Evolutionary conservation across 345 rosid genomes (phyloP), one percentile per base, ranked within the genome.

Genomic region (Angophora floribunda): DNA sequence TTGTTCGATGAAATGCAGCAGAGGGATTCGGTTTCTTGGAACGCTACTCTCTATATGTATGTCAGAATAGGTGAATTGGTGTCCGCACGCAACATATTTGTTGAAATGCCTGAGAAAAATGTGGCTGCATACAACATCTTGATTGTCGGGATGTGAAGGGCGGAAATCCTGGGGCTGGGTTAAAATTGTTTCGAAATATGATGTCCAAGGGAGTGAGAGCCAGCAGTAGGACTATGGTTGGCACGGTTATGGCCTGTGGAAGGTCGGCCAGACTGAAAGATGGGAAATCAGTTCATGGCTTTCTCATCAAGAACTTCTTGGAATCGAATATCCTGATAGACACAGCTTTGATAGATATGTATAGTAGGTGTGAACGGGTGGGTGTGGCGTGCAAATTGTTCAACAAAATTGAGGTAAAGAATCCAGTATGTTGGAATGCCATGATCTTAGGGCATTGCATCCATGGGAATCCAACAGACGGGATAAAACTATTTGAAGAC

Each of bases 401-500:
- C 50, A 90, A 95, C 59, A 91, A 88, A 70, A 47, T 93, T 82
- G 80, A 75, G 7, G 59, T 67, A 78, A 92, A 91, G 91, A 96
- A 93, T 89, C 87, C 91, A 86, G 87, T 94, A 82, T 93, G 95
- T 26, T 95, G 96, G 96, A 96, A 95, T 94, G 96, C 96, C 84
- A 96, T 96, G 96, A 93, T 95, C 89, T 90, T 94, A 92, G 97
- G 96, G 89, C 93, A 95, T 88, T 95, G 96, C 93, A 94, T 96
- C 86, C 95, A 94, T 87, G 98, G 99, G 30, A 82, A 90, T 85
- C 96, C 95, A 82, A 93, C 90, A 85, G 94, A 91, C 63, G 98
- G 97, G 45, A 93, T 96, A 84, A 51, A 89, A 28, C 89, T 95
- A 57, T 96, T 93, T 87, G 86, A 86, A 52, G 92, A 89, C 30